Evolutionary conservation across 331 rosid species (phyloP).

Genomic region (Pyrus hybrid): DNA sequence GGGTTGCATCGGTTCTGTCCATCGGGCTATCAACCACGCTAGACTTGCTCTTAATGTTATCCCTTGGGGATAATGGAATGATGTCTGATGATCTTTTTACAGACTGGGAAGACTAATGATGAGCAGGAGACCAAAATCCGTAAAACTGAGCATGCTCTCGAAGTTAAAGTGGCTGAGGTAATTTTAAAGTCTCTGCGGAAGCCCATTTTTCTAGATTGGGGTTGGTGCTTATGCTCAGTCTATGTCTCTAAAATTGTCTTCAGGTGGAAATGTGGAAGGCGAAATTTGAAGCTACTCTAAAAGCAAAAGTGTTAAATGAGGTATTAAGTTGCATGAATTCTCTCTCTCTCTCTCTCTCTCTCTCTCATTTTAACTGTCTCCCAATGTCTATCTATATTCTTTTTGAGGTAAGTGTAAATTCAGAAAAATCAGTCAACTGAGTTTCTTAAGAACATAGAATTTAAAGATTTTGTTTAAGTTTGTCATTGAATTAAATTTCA

Average conservation of each 20-base stretch:
- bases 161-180: slow-evolving; percentile 75
- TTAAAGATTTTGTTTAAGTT: background rate
- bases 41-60: slow-evolving; percentile 17
- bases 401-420: background rate
- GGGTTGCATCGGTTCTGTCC: too few relatives aligned
- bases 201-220: slow-evolving; percentile 20
- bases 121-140: slow-evolving; percentile 62
- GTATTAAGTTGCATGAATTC: slow-evolving; percentile 29
- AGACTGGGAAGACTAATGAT: slow-evolving; percentile 63
- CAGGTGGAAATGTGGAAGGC: slow-evolving; percentile 89
- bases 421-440: background rate
- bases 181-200: slow-evolving; percentile 10
- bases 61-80: slow-evolving; percentile 11
- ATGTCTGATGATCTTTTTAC: slow-evolving; percentile 19
- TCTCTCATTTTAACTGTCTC: background rate
- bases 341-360: background rate
- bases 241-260: slow-evolving; percentile 1
- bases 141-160: slow-evolving; percentile 68
- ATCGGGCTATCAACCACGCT: too few relatives aligned
- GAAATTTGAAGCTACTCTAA: slow-evolving; percentile 61
- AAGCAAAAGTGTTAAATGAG: slow-evolving; percentile 48
- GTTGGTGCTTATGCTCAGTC: slow-evolving; percentile 12
- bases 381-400: background rate
- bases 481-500: background rate
- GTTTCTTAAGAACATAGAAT: background rate